Percentiles rank a stretch among this genome's conserved stretches.
These are phyloP conservation scores for Monosporascus sp. DNA, from an alignment of 2,329 filamentous ascomycete species.

Conservation along the genomic window DNA sequence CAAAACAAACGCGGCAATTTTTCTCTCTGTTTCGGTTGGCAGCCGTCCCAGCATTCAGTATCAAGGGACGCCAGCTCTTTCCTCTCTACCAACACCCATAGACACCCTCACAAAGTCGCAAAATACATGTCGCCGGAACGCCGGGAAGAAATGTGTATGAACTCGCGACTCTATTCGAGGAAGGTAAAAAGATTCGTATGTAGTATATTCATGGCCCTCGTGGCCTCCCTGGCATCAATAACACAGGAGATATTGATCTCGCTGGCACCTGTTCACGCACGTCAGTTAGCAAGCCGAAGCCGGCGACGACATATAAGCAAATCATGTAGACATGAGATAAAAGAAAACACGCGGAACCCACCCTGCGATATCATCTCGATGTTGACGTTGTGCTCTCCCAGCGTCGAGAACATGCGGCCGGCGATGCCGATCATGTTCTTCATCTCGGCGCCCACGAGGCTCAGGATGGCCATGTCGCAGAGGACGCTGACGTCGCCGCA, in stretches of 20 bases:
- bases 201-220: constrained; percentile 89
- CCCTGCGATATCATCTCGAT: constrained; percentile 99
- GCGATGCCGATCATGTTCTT: constrained; percentile 96
- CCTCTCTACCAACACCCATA: not conserved
- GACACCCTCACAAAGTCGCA: not conserved
- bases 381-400: constrained; percentile 91
- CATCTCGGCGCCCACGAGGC: constrained; percentile 90
- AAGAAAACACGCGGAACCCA: constrained; percentile 33
- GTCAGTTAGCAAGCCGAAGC: constrained; percentile 1
- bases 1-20: too few species aligned
- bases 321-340: not conserved
- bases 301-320: not conserved
- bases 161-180: constrained; percentile 55
- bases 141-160: not conserved
- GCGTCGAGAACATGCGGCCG: constrained; percentile 88
- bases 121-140: not conserved
- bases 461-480: constrained; percentile 90
- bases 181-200: constrained; percentile 98
- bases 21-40: too few species aligned
- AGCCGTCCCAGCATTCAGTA: too few species aligned
- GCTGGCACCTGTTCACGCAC: constrained; percentile 63
- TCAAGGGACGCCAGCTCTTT: too few species aligned
- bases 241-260: constrained; percentile 99
- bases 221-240: constrained; percentile 85
- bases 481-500: constrained; percentile 90